Conservation (phyloP, 1,284 basidiomycete species). For the Ceratobasidium sp. region DNA sequence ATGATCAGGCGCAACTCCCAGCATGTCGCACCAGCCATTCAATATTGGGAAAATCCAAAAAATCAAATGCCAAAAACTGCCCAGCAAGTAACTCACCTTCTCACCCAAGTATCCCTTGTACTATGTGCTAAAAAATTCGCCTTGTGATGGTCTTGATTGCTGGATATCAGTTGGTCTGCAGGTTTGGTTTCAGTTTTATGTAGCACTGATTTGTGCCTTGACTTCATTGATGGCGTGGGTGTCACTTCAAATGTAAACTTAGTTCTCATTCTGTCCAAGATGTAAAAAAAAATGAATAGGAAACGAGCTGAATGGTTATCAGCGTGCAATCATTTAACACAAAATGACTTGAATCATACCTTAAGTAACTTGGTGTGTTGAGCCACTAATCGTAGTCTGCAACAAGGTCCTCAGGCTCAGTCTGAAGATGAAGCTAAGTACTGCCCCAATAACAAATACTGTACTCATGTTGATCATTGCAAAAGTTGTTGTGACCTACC, state of each 20-base stretch:
- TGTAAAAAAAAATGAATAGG: not conserved
- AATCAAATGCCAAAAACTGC: not conserved
- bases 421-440: not conserved
- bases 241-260: not conserved
- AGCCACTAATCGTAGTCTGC: not conserved
- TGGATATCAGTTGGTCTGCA: not conserved
- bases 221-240: not conserved
- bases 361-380: not conserved
- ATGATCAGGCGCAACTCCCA: not conserved
- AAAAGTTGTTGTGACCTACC: too few species aligned
- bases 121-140: not conserved
- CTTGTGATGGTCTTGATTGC: not conserved
- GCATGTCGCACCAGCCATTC: not conserved
- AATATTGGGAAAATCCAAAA: not conserved
- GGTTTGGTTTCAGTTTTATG: not conserved
- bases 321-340: not conserved
- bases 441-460: not conserved
- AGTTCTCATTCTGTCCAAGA: not conserved
- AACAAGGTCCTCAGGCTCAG: not conserved
- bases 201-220: too few species aligned
- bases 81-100: not conserved
- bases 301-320: not conserved
- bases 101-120: not conserved
- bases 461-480: not conserved
- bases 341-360: not conserved